A percentile compares a stretch with the other conserved stretches of the same genome.
Conservation (phyloP, 176 grass and related monocot genomes). For the Puya raimondii region DNA sequence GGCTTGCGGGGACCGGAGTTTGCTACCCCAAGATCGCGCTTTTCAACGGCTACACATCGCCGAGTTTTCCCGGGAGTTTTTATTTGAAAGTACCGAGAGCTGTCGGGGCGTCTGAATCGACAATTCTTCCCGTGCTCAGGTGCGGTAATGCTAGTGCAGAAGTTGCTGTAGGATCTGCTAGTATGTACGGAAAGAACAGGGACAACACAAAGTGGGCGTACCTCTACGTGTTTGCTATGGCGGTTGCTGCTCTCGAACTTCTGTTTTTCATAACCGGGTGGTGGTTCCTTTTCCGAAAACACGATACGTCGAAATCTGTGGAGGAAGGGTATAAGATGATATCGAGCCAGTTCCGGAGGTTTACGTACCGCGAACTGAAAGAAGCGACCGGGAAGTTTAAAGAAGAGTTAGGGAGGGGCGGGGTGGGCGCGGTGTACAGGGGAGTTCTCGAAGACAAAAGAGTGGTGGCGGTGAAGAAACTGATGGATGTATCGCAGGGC, state of each 20-base stretch:
- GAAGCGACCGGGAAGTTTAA: conserved; percentile 45
- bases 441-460: conserved; percentile 33
- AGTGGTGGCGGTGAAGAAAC: conserved; percentile 46
- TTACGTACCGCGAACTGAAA: conserved; percentile 39
- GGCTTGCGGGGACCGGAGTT: conserved; percentile 24
- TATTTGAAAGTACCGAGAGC: conserved; percentile 57
- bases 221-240: conserved; percentile 36
- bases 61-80: conserved; percentile 37
- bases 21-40: conserved; percentile 56
- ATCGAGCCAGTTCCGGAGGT: conserved; percentile 30
- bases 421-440: conserved; percentile 30
- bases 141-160: conserved; percentile 29
- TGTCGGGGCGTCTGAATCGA: conserved; percentile 9
- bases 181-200: conserved; percentile 28
- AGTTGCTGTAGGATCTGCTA: conserved; percentile 5
- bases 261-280: conserved; percentile 18
- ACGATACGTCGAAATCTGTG: conserved; percentile 24
- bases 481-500: conserved; percentile 21
- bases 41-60: conserved; percentile 54
- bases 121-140: conserved; percentile 24
- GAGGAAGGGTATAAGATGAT: conserved; percentile 44
- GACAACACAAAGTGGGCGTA: conserved; percentile 45
- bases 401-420: conserved; percentile 37
- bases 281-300: conserved; percentile 26
- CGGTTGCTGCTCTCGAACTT: conserved; percentile 18